These are phyloP conservation scores for Capillidium rhysosporum DNA, from an alignment of 371 early-diverging fungal species.

Conservation along the genomic window DNA sequence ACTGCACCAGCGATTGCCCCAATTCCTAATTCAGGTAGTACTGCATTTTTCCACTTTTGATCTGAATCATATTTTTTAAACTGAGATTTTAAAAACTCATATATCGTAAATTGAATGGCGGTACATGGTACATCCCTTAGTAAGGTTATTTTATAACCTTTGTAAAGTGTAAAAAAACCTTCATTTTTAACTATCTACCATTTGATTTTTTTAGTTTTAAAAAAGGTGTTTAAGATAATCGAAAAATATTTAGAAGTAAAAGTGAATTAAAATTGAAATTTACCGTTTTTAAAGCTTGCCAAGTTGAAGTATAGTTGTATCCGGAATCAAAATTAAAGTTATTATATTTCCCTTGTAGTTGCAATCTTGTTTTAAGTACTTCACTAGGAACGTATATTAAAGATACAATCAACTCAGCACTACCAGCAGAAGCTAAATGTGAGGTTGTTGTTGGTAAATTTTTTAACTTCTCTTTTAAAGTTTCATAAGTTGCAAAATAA, in stretches of 20 bases:
- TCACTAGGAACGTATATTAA: constrained; percentile 59
- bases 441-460: constrained; percentile 33
- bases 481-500: constrained; percentile 60
- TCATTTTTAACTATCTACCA: constrained; percentile 36
- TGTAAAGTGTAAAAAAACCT: constrained; percentile 36
- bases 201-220: not conserved
- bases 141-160: constrained; percentile 42
- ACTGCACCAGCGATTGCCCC: constrained; percentile 44
- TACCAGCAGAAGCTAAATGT: constrained; percentile 39
- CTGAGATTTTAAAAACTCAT: constrained; percentile 20
- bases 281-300: constrained; percentile 47
- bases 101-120: constrained; percentile 47
- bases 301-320: constrained; percentile 49
- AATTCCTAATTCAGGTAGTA: constrained; percentile 27
- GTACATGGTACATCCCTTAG: constrained; percentile 51
- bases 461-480: constrained; percentile 37
- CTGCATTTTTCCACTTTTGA: constrained; percentile 12
- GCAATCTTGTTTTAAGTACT: constrained; percentile 51
- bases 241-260: constrained; percentile 1
- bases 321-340: constrained; percentile 54
- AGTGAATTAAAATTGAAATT: constrained; percentile 6
- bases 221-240: not conserved
- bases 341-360: constrained; percentile 57
- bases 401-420: constrained; percentile 54
- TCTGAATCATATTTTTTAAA: not conserved